phyloP scores from a whole-genome alignment of 2,329 filamentous ascomycete genomes.

The Colletotrichum euphorbiae region DNA sequence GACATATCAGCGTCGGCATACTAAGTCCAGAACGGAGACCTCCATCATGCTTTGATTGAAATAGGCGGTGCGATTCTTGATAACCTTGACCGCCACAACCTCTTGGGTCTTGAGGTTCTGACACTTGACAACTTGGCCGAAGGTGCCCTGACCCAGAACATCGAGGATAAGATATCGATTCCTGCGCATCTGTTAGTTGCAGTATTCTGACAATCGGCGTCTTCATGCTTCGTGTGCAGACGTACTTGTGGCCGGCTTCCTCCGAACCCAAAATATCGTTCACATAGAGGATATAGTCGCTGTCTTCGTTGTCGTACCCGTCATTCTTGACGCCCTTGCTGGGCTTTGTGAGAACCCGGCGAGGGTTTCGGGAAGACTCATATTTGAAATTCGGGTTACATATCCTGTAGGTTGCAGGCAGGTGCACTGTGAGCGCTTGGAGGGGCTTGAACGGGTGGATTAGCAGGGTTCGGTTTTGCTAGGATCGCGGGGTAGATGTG shows the following conservation, averaged over 20 bases:
- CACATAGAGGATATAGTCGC: conserved; percentile 98
- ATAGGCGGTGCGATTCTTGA: conserved; percentile 98
- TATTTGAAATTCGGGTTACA: conserved; percentile 99
- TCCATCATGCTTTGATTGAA: conserved; percentile 99
- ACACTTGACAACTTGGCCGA: conserved; percentile 98
- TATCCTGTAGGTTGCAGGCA: conserved; percentile 96
- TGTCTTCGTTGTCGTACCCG: conserved; percentile 98
- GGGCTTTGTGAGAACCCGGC: conserved; percentile 94
- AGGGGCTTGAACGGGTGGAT: conserved; percentile 72
- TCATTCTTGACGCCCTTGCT: conserved; percentile 99
- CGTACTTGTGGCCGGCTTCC: conserved; percentile 96
- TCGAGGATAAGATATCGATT: conserved; percentile 98
- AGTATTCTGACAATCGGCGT: neutral
- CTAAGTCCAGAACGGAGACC: conserved; percentile 94
- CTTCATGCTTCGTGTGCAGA: conserved; percentile 11
- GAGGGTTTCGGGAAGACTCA: conserved; percentile 95
- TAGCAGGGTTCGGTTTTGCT: conserved; percentile 37
- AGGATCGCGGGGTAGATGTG: neutral
- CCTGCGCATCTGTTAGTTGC: conserved; percentile 55
- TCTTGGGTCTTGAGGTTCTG: conserved; percentile 99
- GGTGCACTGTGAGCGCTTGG: conserved; percentile 92
- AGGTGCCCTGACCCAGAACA: conserved; percentile 96
- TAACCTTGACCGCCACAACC: conserved; percentile 98
- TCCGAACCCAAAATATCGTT: conserved; percentile 98
- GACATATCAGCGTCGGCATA: conserved; percentile 55